phyloP scores from a whole-genome alignment of 805 yeast genomes.

The Pichia scutulata region DNA sequence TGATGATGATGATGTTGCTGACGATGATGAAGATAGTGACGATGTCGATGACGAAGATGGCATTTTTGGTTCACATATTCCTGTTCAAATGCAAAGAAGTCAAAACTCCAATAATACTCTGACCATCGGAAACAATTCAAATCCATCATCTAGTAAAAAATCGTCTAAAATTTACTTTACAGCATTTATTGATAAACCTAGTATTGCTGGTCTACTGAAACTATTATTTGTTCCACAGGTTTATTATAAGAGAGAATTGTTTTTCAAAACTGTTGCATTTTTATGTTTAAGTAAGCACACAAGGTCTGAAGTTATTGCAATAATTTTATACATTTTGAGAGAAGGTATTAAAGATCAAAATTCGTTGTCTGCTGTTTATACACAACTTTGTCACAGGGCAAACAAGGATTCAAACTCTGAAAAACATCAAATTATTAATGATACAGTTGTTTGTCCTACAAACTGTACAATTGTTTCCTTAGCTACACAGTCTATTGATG shows the following conservation, averaged over 20 bases:
- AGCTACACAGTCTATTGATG: conserved; percentile 72
- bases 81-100: conserved; percentile 6
- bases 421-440: neutral
- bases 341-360: conserved; percentile 64
- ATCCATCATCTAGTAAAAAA: conserved; percentile 17
- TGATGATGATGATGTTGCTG: conserved; percentile 9
- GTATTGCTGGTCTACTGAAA: conserved; percentile 65
- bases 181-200: conserved; percentile 67
- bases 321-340: conserved; percentile 58
- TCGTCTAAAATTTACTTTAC: conserved; percentile 39
- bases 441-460: conserved; percentile 33
- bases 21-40: conserved; percentile 20
- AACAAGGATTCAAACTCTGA: neutral
- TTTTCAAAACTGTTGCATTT: conserved; percentile 58
- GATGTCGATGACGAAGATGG: conserved; percentile 9
- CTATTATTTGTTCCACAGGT: conserved; percentile 68
- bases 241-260: conserved; percentile 49
- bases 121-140: neutral
- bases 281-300: conserved; percentile 74
- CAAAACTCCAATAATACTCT: neutral
- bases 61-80: neutral
- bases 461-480: conserved; percentile 63
- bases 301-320: conserved; percentile 63
- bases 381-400: conserved; percentile 47
- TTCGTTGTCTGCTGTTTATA: conserved; percentile 54